Evolutionary conservation across 192 early-diverging fungal species (phyloP).

Genomic region (Coemansia pectinata): DNA sequence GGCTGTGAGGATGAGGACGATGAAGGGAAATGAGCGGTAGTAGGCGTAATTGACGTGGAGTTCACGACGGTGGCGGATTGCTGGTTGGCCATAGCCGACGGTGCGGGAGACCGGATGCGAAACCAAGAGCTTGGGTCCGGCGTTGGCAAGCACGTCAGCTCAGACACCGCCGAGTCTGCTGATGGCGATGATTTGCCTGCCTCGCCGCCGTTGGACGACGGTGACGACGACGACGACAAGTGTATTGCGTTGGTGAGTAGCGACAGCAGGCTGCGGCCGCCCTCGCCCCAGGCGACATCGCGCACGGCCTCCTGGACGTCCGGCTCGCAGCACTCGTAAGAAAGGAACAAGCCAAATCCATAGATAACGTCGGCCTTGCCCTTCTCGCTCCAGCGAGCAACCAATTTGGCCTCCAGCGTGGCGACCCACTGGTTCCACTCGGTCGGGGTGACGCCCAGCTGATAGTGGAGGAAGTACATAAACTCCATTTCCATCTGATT

Average conservation of each 20-base stretch:
- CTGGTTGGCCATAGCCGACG: neutral
- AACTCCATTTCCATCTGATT: constrained; percentile 71
- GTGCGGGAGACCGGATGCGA: constrained; percentile 40
- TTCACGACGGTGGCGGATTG: constrained; percentile 10
- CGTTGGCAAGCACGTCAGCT: constrained; percentile 47
- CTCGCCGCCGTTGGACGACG: neutral
- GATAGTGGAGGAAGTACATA: constrained; percentile 58
- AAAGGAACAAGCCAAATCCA: constrained; percentile 52
- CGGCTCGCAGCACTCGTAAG: constrained; percentile 52
- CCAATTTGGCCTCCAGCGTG: constrained; percentile 57
- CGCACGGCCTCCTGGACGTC: constrained; percentile 49
- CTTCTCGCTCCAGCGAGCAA: constrained; percentile 51
- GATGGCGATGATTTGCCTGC: constrained; percentile 47
- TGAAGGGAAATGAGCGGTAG: constrained; percentile 23
- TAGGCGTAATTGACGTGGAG: constrained; percentile 44
- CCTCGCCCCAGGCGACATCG: constrained; percentile 56
- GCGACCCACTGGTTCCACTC: constrained; percentile 60
- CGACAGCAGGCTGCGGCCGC: constrained; percentile 42
- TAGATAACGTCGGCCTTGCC: constrained; percentile 54
- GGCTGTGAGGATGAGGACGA: neutral
- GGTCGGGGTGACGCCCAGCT: constrained; percentile 55
- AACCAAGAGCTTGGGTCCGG: constrained; percentile 54
- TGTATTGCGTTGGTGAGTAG: constrained; percentile 52
- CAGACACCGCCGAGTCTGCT: constrained; percentile 48
- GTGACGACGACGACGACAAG: constrained; percentile 5